Evolutionary conservation across 139 green algal genomes (phyloP), one percentile per base, ranked within the genome.

Genomic region (Nannochloris sp.): DNA sequence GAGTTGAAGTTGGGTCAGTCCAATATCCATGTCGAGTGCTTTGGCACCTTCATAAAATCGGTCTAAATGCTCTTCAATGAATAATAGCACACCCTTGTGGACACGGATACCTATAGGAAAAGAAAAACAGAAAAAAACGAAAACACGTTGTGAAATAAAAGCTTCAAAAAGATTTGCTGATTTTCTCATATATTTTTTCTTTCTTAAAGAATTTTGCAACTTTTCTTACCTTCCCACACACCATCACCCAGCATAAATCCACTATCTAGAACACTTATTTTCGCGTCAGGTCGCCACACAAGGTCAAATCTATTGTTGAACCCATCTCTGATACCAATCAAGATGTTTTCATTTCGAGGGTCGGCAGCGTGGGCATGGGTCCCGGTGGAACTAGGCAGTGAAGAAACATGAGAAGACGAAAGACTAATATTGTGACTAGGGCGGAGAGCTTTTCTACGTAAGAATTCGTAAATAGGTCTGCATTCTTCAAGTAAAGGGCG

Each of bases 251-350:
- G 72, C 78, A 94, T 79, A 72, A 85, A 95, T 37, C 81, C 87
- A 35, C 54, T 77, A 71, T 92, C 86, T 37, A 92, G 66, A 5
- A 92, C 87, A 0, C 84, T 90, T 24, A 93, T 84, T 7, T 67
- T 69, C 8, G 86, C 86, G 36, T 81, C 54, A 0, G 77, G 79
- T 5, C 75, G 74, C 65, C 62, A 74, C 54, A 91, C 75, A 47
- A 89, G 61, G 12, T 76, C 46, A 62, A 89, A 88, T 61, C 6
- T 47, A 57, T 59, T 59, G 5, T 57, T 74, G 8, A 87, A 64
- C 12, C 86, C 82, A 59, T 92, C 82, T 25, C 86, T 55, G 6
- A 92, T 83, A 48, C 81, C 80, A 1, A 92, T 60, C 3, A 90
- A 48, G 19, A 90, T 62, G 61, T 88, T 71, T 0, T 32, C 74